Evolutionary conservation across 139 green algal species (phyloP).

Genomic region (Parachlorella kessleri): DNA sequence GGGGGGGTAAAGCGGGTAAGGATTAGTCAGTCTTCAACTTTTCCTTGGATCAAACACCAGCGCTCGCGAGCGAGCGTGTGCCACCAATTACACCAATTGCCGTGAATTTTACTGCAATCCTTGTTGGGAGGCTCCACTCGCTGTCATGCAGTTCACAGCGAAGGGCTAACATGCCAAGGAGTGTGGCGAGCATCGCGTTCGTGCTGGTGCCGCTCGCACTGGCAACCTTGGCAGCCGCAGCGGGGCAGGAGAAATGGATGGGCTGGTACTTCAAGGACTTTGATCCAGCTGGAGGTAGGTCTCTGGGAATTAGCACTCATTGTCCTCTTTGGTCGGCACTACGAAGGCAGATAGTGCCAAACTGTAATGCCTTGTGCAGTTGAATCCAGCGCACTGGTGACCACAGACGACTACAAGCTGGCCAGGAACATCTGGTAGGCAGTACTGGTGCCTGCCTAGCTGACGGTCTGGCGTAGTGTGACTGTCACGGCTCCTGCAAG

Average conservation of each 20-base stretch:
- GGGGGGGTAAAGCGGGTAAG: too few relatives aligned
- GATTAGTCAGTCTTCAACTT: too few relatives aligned
- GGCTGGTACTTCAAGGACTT: constrained; percentile 23
- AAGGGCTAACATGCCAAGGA: background rate
- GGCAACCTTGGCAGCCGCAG: background rate
- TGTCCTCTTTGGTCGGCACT: background rate
- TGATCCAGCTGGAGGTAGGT: constrained; percentile 5
- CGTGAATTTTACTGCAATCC: too few relatives aligned
- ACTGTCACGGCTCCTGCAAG: background rate
- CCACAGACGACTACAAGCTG: constrained; percentile 4
- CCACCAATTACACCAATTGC: too few relatives aligned
- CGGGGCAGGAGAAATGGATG: background rate
- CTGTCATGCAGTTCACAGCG: background rate
- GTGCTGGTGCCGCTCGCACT: background rate
- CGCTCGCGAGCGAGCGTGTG: too few relatives aligned
- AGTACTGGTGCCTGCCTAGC: background rate
- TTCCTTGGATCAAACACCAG: too few relatives aligned
- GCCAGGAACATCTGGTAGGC: constrained; percentile 20
- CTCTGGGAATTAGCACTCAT: background rate
- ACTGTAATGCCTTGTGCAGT: background rate
- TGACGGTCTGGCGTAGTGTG: background rate
- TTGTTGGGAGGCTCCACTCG: too few relatives aligned
- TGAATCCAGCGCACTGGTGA: background rate
- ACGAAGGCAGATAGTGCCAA: background rate
- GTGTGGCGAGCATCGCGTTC: background rate